Evolutionary conservation across 768 basidiomycete species (phyloP).

Genomic region (Nevesoporus exiguus): DNA sequence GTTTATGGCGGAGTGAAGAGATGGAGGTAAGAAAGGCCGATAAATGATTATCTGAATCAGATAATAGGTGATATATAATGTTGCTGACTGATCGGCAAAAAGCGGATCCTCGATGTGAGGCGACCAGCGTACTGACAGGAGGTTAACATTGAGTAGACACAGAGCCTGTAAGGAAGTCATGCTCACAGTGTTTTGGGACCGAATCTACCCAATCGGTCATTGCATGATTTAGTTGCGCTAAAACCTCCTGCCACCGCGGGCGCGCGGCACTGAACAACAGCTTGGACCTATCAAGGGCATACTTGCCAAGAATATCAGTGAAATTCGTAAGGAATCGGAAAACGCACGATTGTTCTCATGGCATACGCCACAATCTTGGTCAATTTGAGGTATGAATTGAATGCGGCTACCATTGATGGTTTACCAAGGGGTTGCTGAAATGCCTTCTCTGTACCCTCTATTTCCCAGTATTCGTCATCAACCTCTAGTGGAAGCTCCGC

Average conservation of each 20-base stretch:
- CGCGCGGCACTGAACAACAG: slow-evolving; percentile 50
- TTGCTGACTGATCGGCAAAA: slow-evolving; percentile 56
- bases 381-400: slow-evolving; percentile 63
- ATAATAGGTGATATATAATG: slow-evolving; percentile 58
- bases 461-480: slow-evolving; percentile 78
- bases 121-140: slow-evolving; percentile 54
- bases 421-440: slow-evolving; percentile 67
- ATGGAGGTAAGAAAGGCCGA: slow-evolving; percentile 59
- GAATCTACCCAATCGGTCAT: slow-evolving; percentile 71
- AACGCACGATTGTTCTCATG: slow-evolving; percentile 62
- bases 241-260: slow-evolving; percentile 53
- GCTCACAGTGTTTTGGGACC: slow-evolving; percentile 65
- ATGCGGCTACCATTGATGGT: slow-evolving; percentile 56
- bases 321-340: neutral
- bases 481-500: slow-evolving; percentile 78
- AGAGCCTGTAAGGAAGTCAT: neutral
- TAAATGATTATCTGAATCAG: slow-evolving; percentile 63
- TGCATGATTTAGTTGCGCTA: slow-evolving; percentile 64
- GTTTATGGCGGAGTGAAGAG: slow-evolving; percentile 25
- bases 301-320: slow-evolving; percentile 35
- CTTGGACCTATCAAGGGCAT: slow-evolving; percentile 67
- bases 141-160: neutral
- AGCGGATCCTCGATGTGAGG: slow-evolving; percentile 44
- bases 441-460: slow-evolving; percentile 41
- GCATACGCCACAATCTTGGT: slow-evolving; percentile 68